These are phyloP conservation scores for Cladophialophora yegresii DNA, from an alignment of 2,329 filamentous ascomycete genomes.

Conservation along the genomic window DNA sequence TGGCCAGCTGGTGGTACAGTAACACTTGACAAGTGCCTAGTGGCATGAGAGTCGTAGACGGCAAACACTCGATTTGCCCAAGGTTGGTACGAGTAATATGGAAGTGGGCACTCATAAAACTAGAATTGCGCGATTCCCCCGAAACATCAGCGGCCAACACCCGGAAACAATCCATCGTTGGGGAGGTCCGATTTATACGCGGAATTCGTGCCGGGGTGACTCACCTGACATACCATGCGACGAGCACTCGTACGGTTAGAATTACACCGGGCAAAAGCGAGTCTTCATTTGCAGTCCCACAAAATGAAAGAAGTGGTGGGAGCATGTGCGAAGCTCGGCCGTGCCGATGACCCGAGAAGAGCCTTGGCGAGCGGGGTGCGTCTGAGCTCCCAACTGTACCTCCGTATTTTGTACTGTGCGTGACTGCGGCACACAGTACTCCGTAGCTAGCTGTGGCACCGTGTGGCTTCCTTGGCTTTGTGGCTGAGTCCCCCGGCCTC, in stretches of 20 bases:
- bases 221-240: neutral
- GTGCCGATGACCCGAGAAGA: constrained; percentile 5
- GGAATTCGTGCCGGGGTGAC: constrained; percentile 9
- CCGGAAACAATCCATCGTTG: neutral
- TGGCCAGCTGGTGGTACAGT: neutral
- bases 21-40: neutral
- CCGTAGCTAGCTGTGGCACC: too few species aligned
- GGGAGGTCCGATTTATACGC: constrained; percentile 7
- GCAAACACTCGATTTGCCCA: constrained; percentile 7
- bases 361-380: neutral
- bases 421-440: too few species aligned
- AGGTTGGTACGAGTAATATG: constrained; percentile 17
- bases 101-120: neutral
- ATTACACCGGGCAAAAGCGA: neutral
- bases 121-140: neutral
- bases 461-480: neutral
- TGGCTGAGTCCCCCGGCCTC: neutral
- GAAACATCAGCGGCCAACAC: too few species aligned
- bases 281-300: too few species aligned
- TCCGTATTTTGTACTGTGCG: neutral
- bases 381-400: neutral
- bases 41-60: constrained; percentile 7
- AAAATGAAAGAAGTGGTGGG: neutral
- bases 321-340: neutral
- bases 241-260: neutral